Evolutionary conservation across 768 basidiomycete species (phyloP).

Genomic region (Amanita rubescens): DNA sequence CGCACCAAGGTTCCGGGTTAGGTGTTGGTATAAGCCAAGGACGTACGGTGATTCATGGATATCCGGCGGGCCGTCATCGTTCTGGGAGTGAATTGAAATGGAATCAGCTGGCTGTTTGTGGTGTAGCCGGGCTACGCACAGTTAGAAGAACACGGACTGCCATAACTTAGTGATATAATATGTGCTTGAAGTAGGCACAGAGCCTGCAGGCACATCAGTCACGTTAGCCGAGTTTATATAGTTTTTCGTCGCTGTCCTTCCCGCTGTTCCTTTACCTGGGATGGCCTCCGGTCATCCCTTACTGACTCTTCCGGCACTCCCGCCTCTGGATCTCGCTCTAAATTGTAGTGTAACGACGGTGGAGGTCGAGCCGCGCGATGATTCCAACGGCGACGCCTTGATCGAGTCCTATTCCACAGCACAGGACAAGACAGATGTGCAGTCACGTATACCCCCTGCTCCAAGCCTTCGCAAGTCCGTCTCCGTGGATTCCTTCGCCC

Average conservation of each 20-base stretch:
- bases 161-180: background rate
- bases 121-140: constrained; percentile 15
- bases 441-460: constrained; percentile 20
- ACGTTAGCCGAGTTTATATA: background rate
- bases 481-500: constrained; percentile 71
- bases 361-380: background rate
- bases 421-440: constrained; percentile 14
- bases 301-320: background rate
- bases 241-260: constrained; percentile 11
- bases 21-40: constrained; percentile 57
- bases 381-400: constrained; percentile 10
- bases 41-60: constrained; percentile 63
- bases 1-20: constrained; percentile 53
- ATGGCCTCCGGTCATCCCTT: constrained; percentile 14
- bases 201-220: background rate
- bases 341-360: constrained; percentile 4
- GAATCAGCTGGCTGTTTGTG: background rate
- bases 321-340: constrained; percentile 9
- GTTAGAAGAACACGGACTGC: constrained; percentile 28
- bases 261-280: constrained; percentile 19
- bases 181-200: background rate
- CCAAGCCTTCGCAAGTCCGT: constrained; percentile 60
- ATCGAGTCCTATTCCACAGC: constrained; percentile 36
- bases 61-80: constrained; percentile 80
- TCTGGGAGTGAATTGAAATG: constrained; percentile 32